Percentiles rank a stretch among this genome's conserved stretches.
phyloP scores from a whole-genome alignment of 352 stramenopile species.

The Saprolegnia diclina region DNA sequence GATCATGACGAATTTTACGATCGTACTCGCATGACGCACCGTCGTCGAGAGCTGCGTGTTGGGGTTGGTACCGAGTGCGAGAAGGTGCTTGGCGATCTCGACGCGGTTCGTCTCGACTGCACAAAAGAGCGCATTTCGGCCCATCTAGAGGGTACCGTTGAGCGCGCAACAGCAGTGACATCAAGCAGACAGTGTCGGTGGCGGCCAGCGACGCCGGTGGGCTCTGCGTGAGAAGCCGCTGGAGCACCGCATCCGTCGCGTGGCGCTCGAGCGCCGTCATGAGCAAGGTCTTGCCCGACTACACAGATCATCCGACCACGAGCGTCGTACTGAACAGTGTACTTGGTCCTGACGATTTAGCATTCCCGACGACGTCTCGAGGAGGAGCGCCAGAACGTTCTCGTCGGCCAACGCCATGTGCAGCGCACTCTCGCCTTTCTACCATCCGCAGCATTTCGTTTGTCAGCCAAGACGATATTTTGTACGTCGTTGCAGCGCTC shows the following conservation, averaged over 20 bases:
- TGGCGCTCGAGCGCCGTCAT: not conserved
- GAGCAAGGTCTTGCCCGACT: not conserved
- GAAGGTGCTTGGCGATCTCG: not conserved
- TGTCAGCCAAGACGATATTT: not conserved
- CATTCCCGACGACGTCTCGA: not conserved
- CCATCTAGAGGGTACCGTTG: not conserved
- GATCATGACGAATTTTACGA: too few relatives aligned
- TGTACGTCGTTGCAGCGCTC: not conserved
- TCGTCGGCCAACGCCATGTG: not conserved
- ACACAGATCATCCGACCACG: too few relatives aligned
- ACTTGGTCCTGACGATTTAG: not conserved
- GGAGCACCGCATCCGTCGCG: not conserved
- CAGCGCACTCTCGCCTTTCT: constrained; percentile 9
- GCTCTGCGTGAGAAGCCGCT: not conserved
- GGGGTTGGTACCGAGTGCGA: not conserved
- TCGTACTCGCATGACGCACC: not conserved
- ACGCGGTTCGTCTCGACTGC: not conserved
- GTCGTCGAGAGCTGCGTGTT: not conserved
- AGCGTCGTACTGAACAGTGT: not conserved
- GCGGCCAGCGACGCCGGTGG: not conserved
- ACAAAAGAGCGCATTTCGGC: not conserved
- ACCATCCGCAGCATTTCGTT: too few relatives aligned
- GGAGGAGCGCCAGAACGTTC: not conserved
- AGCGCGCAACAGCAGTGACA: not conserved
- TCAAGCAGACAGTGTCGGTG: not conserved